phyloP scores from a whole-genome alignment of 495 filamentous ascomycete genomes.

The Choiromyces venosus region DNA sequence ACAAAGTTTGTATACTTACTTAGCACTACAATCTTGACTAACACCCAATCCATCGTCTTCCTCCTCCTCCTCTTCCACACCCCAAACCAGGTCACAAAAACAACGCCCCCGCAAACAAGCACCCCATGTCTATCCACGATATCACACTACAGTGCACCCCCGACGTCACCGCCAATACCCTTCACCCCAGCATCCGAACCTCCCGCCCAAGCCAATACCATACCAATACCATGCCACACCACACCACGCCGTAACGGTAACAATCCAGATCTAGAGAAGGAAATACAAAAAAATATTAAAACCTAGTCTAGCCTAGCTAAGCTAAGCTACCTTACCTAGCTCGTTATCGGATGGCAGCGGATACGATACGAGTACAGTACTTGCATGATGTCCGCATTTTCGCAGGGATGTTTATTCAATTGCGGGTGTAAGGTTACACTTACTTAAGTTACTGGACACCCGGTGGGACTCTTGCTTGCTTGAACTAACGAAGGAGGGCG shows the following conservation, averaged over 20 bases:
- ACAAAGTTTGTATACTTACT: neutral
- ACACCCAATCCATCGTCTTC: neutral
- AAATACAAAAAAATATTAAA: neutral
- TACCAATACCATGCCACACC: neutral
- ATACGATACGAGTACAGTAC: neutral
- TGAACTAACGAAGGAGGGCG: neutral
- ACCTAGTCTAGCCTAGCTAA: neutral
- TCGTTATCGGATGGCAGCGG: neutral
- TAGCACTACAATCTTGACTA: neutral
- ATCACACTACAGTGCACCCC: neutral
- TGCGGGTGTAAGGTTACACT: neutral
- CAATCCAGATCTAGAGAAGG: neutral
- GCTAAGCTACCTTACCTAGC: neutral
- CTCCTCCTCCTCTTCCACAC: neutral
- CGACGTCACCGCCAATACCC: neutral
- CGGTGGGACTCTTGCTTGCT: neutral
- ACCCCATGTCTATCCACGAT: neutral
- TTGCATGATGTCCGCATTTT: neutral
- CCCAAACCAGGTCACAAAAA: neutral
- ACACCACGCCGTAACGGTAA: neutral
- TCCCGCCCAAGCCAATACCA: neutral
- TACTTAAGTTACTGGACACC: neutral
- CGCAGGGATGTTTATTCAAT: neutral
- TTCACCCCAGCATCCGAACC: neutral
- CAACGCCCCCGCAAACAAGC: neutral